phyloP scores from a whole-genome alignment of 2,329 filamentous ascomycete genomes.

The Sarocladium brachiariae region DNA sequence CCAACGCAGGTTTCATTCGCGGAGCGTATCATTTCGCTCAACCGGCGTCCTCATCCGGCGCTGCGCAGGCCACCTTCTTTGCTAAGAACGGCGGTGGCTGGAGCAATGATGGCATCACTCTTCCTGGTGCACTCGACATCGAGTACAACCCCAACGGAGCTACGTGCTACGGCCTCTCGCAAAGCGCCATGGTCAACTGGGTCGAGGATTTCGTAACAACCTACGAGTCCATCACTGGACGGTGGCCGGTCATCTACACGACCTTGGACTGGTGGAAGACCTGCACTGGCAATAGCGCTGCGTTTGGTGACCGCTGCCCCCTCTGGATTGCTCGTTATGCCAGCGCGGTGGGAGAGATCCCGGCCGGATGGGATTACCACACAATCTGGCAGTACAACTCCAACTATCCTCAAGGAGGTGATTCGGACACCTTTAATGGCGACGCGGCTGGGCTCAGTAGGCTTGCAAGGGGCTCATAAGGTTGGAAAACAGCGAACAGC shows the following conservation, averaged over 20 bases:
- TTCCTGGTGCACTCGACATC: slow-evolving; percentile 50
- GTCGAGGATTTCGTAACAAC: slow-evolving; percentile 43
- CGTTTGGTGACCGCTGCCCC: slow-evolving; percentile 37
- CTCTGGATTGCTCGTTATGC: slow-evolving; percentile 39
- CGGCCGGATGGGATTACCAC: slow-evolving; percentile 43
- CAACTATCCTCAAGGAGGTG: slow-evolving; percentile 41
- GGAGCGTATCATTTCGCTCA: slow-evolving; percentile 51
- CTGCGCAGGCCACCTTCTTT: slow-evolving; percentile 44
- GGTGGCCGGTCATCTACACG: slow-evolving; percentile 46
- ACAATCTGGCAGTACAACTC: slow-evolving; percentile 51
- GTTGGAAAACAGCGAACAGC: no score
- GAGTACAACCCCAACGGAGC: slow-evolving; percentile 34
- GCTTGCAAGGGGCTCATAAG: background rate
- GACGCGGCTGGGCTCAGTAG: slow-evolving; percentile 11
- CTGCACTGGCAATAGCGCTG: slow-evolving; percentile 43
- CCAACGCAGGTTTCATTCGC: slow-evolving; percentile 43
- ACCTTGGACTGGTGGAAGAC: slow-evolving; percentile 44
- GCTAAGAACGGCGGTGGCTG: slow-evolving; percentile 45
- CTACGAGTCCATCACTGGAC: slow-evolving; percentile 36
- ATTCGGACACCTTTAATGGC: slow-evolving; percentile 47
- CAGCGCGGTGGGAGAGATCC: slow-evolving; percentile 33
- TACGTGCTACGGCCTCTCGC: slow-evolving; percentile 38
- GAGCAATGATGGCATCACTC: slow-evolving; percentile 43
- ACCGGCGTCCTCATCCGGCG: slow-evolving; percentile 35
- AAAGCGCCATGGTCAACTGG: slow-evolving; percentile 39